Evolutionary conservation across 2,329 filamentous ascomycete genomes (phyloP).

Genomic region (Colletotrichum gigasporum): DNA sequence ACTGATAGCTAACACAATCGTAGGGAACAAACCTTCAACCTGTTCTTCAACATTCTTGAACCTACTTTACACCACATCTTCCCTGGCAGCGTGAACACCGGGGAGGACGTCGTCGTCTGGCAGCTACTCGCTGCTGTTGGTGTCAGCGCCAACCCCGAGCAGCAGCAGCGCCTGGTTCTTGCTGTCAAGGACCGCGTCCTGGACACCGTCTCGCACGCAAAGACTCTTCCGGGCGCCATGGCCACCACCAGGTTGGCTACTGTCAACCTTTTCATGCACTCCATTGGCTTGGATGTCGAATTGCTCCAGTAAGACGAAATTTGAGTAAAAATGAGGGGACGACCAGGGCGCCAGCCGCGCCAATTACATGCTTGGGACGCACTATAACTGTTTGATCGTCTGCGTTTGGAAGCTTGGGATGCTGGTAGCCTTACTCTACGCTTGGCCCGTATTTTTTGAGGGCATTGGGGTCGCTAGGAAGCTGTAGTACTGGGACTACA

Average conservation of each 20-base stretch:
- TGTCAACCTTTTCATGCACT: slow-evolving; percentile 98
- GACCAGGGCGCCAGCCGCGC: neutral
- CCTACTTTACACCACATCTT: slow-evolving; percentile 87
- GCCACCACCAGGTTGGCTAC: slow-evolving; percentile 84
- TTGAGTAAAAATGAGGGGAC: neutral
- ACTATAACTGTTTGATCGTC: slow-evolving; percentile 9
- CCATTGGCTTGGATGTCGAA: slow-evolving; percentile 97
- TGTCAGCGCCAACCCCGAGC: slow-evolving; percentile 90
- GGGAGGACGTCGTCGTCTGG: slow-evolving; percentile 97
- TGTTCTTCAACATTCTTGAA: slow-evolving; percentile 88
- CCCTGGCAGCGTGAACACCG: slow-evolving; percentile 87
- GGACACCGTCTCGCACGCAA: slow-evolving; percentile 89
- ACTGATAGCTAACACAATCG: neutral
- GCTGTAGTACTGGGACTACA: slow-evolving; percentile 27
- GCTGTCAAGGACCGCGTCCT: slow-evolving; percentile 98
- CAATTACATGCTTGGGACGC: neutral
- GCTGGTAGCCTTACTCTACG: neutral
- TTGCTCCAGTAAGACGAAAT: slow-evolving; percentile 53
- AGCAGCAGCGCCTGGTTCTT: slow-evolving; percentile 93
- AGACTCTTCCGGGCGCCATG: slow-evolving; percentile 89
- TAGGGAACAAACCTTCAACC: slow-evolving; percentile 82
- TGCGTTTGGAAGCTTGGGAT: slow-evolving; percentile 19
- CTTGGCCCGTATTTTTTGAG: slow-evolving; percentile 24
- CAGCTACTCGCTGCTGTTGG: slow-evolving; percentile 96
- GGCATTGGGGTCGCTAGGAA: slow-evolving; percentile 14